Percentiles rank a stretch among this genome's conserved stretches.
Evolutionary conservation across 345 rosid species (phyloP).

Genomic region (Eucalyptus dawsonii): DNA sequence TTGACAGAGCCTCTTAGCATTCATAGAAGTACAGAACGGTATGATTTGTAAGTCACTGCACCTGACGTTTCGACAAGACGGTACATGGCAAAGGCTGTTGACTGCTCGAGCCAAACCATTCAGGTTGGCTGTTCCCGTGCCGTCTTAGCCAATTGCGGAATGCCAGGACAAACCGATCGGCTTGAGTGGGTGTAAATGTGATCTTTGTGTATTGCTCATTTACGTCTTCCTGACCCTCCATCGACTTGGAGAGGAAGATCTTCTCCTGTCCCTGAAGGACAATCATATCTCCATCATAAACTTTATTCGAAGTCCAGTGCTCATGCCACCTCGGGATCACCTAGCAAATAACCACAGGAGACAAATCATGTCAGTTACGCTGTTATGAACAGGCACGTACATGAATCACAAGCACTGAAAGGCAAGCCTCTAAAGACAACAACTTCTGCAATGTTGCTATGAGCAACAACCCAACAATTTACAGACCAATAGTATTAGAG

Average conservation of each 20-base stretch:
- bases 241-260: conserved; percentile 53
- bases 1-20: not conserved
- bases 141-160: conserved; percentile 84
- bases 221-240: conserved; percentile 52
- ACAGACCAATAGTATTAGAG: not conserved
- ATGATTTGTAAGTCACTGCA: not conserved
- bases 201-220: conserved; percentile 67
- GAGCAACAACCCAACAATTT: not conserved
- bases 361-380: not conserved
- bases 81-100: conserved; percentile 65
- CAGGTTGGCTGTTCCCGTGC: conserved; percentile 78
- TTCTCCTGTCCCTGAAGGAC: conserved; percentile 97
- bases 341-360: conserved; percentile 11
- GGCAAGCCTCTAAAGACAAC: not conserved
- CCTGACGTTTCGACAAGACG: conserved; percentile 70
- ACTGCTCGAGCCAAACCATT: conserved; percentile 40
- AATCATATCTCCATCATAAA: conserved; percentile 96
- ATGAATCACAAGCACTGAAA: not conserved
- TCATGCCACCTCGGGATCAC: conserved; percentile 95
- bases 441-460: not conserved
- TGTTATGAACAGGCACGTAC: not conserved
- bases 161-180: conserved; percentile 84
- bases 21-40: not conserved
- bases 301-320: conserved; percentile 95
- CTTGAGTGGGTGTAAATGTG: conserved; percentile 89